Evolutionary conservation across 208 protist genomes (phyloP).

Genomic region (Trypanosoma theileri): DNA sequence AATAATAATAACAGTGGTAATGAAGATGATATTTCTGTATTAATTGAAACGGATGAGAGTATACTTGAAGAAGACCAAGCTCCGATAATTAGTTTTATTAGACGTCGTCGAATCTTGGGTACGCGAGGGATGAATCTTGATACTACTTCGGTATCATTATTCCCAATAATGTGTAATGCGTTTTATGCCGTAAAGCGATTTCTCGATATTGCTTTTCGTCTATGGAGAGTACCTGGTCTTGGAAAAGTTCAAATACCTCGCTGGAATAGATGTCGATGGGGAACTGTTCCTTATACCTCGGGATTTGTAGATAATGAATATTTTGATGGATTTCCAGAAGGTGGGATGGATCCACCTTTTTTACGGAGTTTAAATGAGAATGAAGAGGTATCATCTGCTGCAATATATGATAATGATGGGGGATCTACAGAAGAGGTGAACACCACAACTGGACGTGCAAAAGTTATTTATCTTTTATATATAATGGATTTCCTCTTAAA

Average conservation of each 20-base stretch:
- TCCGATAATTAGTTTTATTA: no score
- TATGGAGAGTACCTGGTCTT: conserved; percentile 5
- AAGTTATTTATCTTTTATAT: conserved; percentile 21
- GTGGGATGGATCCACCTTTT: no score
- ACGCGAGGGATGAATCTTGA: no score
- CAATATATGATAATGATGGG: background rate
- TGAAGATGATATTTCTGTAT: background rate
- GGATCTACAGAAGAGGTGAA: conserved; percentile 3
- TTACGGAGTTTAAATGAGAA: no score
- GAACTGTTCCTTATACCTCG: background rate
- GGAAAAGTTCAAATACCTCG: conserved; percentile 18
- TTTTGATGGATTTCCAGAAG: background rate
- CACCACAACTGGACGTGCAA: conserved; percentile 2
- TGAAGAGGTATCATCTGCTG: no score
- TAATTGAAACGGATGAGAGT: background rate
- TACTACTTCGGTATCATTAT: background rate
- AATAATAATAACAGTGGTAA: background rate
- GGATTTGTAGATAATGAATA: background rate
- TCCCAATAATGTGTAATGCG: background rate
- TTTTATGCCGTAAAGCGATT: conserved; percentile 4
- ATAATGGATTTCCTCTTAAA: conserved; percentile 31
- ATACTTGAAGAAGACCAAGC: background rate
- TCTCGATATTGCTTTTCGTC: conserved; percentile 12
- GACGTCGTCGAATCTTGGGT: no score
- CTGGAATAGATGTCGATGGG: conserved; percentile 21